Percentiles rank a stretch among this genome's conserved stretches.
Evolutionary conservation across 1,139 yeast genomes (phyloP).

Genomic region (Protomyces inouyei): DNA sequence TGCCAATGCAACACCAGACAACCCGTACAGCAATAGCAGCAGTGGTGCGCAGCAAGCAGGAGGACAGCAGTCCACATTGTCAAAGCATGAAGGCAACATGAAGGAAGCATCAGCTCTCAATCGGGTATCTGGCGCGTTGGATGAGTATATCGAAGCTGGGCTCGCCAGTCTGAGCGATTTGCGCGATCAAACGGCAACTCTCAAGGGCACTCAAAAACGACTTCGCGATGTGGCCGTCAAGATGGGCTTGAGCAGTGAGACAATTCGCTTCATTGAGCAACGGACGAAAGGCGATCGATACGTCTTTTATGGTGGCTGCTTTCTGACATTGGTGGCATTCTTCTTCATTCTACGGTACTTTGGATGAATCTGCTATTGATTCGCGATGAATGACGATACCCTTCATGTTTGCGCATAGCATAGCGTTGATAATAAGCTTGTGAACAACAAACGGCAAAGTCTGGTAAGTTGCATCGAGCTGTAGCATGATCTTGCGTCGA

Average conservation of each 20-base stretch:
- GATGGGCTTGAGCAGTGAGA: slow-evolving; percentile 79
- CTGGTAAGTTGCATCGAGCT: too few species aligned
- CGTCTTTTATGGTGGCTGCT: slow-evolving; percentile 73
- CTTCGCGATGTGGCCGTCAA: slow-evolving; percentile 69
- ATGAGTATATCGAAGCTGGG: slow-evolving; percentile 86
- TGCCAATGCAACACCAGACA: slow-evolving; percentile 23
- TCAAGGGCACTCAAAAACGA: slow-evolving; percentile 58
- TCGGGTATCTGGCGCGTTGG: slow-evolving; percentile 75
- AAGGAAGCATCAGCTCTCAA: slow-evolving; percentile 49
- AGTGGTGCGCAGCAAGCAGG: not conserved
- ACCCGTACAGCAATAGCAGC: slow-evolving; percentile 4
- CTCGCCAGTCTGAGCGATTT: slow-evolving; percentile 78
- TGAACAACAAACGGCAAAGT: too few species aligned
- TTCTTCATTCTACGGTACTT: slow-evolving; percentile 66
- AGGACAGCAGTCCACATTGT: not conserved
- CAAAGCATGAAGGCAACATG: slow-evolving; percentile 30
- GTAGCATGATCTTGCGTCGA: too few species aligned
- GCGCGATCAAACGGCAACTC: slow-evolving; percentile 73
- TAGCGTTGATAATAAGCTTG: not conserved
- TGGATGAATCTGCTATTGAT: slow-evolving; percentile 41
- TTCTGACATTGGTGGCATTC: slow-evolving; percentile 60
- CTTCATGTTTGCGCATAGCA: not conserved
- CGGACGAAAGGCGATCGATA: slow-evolving; percentile 87
- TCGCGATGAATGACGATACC: not conserved
- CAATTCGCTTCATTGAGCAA: slow-evolving; percentile 73